phyloP scores from a whole-genome alignment of 805 yeast genomes.

The Scheffersomyces lignosus region DNA sequence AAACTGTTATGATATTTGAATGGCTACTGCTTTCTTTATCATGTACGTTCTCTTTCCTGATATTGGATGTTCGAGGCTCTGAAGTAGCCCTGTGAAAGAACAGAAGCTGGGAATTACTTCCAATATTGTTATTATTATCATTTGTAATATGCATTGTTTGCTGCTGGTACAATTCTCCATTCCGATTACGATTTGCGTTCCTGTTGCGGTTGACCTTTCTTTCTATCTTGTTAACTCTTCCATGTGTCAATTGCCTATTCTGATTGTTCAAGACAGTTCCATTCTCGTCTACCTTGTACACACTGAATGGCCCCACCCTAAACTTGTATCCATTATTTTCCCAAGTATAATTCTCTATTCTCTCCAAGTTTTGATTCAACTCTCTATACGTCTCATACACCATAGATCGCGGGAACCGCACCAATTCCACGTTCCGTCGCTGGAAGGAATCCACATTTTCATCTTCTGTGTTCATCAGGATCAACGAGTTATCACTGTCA shows the following conservation, averaged over 20 bases:
- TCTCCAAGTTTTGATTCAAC: slow-evolving; percentile 37
- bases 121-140: too few relatives aligned
- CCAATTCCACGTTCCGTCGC: slow-evolving; percentile 47
- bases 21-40: too few relatives aligned
- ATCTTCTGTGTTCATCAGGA: slow-evolving; percentile 17
- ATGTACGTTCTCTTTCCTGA: background rate
- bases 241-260: background rate
- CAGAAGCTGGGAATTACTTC: background rate
- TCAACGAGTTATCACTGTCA: slow-evolving; percentile 13
- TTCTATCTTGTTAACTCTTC: too few relatives aligned
- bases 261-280: background rate
- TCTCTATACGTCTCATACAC: slow-evolving; percentile 38
- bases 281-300: slow-evolving; percentile 8
- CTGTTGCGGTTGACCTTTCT: too few relatives aligned
- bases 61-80: background rate
- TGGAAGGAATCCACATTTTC: slow-evolving; percentile 32
- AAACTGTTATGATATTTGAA: background rate
- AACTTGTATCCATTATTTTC: slow-evolving; percentile 6
- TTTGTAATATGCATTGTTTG: too few relatives aligned
- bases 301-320: slow-evolving; percentile 27
- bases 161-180: too few relatives aligned
- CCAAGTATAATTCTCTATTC: slow-evolving; percentile 20
- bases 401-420: slow-evolving; percentile 36
- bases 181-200: too few relatives aligned
- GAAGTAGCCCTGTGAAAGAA: background rate